Evolutionary conservation across 2,329 filamentous ascomycete species (phyloP).

Genomic region (Neobulgaria alba): DNA sequence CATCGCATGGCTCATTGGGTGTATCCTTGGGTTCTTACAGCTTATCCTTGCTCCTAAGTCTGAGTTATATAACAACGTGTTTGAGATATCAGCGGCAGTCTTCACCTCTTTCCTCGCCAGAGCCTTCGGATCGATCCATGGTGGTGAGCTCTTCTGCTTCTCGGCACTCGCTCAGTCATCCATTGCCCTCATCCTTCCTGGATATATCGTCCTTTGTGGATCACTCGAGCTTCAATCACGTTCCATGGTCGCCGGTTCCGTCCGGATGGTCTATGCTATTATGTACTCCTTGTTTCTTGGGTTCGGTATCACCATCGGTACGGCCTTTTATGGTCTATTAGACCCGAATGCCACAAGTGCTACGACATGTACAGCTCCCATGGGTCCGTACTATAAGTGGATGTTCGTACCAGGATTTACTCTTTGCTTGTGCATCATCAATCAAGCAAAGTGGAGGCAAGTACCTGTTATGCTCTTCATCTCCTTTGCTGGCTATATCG

Average conservation of each 20-base stretch:
- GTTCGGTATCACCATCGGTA: slow-evolving; percentile 49
- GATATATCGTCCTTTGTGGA: slow-evolving; percentile 52
- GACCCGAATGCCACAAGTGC: slow-evolving; percentile 38
- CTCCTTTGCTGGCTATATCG: slow-evolving; percentile 63
- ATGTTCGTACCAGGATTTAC: slow-evolving; percentile 68
- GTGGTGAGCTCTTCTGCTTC: slow-evolving; percentile 49
- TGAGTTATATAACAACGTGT: slow-evolving; percentile 58
- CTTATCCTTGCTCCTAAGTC: slow-evolving; percentile 61
- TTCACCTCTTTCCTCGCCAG: slow-evolving; percentile 54
- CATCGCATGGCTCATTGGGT: slow-evolving; percentile 62
- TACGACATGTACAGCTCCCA: slow-evolving; percentile 38
- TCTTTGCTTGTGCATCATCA: slow-evolving; percentile 64
- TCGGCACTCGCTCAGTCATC: slow-evolving; percentile 56
- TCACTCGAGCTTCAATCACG: slow-evolving; percentile 47
- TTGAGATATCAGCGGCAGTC: slow-evolving; percentile 54
- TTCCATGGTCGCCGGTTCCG: slow-evolving; percentile 46
- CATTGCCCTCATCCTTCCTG: slow-evolving; percentile 58
- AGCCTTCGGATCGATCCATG: slow-evolving; percentile 50
- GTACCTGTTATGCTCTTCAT: slow-evolving; percentile 70
- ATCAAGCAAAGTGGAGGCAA: slow-evolving; percentile 76
- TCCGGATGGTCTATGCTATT: slow-evolving; percentile 50
- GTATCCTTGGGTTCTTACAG: slow-evolving; percentile 60
- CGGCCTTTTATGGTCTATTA: slow-evolving; percentile 44
- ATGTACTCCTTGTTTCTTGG: slow-evolving; percentile 50
- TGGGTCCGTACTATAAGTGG: slow-evolving; percentile 50